Evolutionary conservation across 2,329 filamentous ascomycete species (phyloP).

Genomic region (Aspergillus sp.): DNA sequence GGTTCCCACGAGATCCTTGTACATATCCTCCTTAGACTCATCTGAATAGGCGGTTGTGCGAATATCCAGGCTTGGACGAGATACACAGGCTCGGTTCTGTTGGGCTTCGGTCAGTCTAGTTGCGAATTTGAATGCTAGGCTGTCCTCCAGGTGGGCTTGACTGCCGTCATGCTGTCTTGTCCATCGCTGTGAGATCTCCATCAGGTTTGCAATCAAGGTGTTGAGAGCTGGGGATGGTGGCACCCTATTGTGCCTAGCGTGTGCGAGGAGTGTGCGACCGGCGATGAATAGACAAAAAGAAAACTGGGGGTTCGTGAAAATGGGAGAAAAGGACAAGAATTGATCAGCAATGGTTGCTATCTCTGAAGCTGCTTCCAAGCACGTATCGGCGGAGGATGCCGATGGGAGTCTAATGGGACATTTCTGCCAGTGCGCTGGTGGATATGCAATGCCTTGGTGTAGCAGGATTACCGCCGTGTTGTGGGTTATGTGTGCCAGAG

Average conservation of each 20-base stretch:
- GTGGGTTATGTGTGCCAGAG: slow-evolving; percentile 52
- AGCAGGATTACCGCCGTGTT: slow-evolving; percentile 54
- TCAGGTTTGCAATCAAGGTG: slow-evolving; percentile 35
- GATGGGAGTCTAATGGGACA: slow-evolving; percentile 45
- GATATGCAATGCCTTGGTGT: slow-evolving; percentile 51
- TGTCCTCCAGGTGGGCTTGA: slow-evolving; percentile 13
- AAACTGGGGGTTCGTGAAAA: slow-evolving; percentile 39
- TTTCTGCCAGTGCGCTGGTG: slow-evolving; percentile 32
- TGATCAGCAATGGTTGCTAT: slow-evolving; percentile 45
- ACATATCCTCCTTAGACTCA: too few species aligned
- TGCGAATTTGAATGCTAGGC: slow-evolving; percentile 22
- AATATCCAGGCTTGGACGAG: slow-evolving; percentile 20
- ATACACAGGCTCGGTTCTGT: background rate
- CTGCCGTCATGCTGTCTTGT: slow-evolving; percentile 25
- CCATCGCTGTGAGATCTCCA: slow-evolving; percentile 43
- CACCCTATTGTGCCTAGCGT: slow-evolving; percentile 36
- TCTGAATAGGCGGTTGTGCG: slow-evolving; percentile 24
- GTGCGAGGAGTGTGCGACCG: slow-evolving; percentile 43
- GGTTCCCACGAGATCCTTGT: too few species aligned
- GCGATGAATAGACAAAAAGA: slow-evolving; percentile 53
- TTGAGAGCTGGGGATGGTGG: slow-evolving; percentile 34
- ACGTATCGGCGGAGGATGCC: slow-evolving; percentile 52
- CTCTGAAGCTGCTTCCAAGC: slow-evolving; percentile 50
- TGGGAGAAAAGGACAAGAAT: slow-evolving; percentile 42
- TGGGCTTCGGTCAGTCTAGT: slow-evolving; percentile 21